A percentile compares a stretch with the other conserved stretches of the same genome.
phyloP scores from a whole-genome alignment of 306 rosid genomes.

The Inga leiocalycina region DNA sequence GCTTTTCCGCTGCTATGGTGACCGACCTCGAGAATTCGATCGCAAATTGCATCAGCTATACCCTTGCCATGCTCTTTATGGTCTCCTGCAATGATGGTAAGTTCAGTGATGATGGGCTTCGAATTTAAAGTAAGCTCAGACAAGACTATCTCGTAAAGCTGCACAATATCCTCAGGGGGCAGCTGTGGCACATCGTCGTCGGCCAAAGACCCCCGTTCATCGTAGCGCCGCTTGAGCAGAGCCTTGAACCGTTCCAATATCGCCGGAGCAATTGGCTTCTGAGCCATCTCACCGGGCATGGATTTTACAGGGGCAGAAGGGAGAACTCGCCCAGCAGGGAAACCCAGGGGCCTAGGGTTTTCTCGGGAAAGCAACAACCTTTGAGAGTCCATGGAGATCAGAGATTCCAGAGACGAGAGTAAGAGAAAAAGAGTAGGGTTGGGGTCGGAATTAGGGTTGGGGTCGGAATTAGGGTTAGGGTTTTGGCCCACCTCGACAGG shows the following conservation, averaged over 20 bases:
- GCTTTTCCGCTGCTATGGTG: conserved; percentile 44
- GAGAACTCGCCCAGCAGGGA: conserved; percentile 3
- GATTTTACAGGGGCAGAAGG: not conserved
- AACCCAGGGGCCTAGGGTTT: conserved; percentile 45
- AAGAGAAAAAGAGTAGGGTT: not conserved
- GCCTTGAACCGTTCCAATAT: conserved; percentile 70
- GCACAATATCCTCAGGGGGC: conserved; percentile 67
- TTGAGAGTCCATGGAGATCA: conserved; percentile 43
- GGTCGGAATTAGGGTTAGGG: conserved; percentile 35
- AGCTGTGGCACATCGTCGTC: conserved; percentile 47
- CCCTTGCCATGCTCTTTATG: conserved; percentile 83
- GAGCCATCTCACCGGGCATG: conserved; percentile 48
- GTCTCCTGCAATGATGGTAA: conserved; percentile 85
- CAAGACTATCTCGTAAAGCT: conserved; percentile 62
- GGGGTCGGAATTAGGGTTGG: conserved; percentile 33
- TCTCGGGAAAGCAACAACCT: conserved; percentile 39
- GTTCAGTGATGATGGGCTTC: conserved; percentile 94
- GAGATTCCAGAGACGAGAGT: not conserved
- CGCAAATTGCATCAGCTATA: conserved; percentile 84
- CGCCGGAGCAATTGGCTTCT: conserved; percentile 55
- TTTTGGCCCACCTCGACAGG: conserved; percentile 14
- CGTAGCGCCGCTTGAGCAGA: conserved; percentile 72
- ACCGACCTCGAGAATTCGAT: conserved; percentile 92
- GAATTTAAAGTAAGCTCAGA: conserved; percentile 78
- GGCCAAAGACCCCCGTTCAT: conserved; percentile 50